Percentiles rank a stretch among this genome's conserved stretches.
Conservation (phyloP, 129 eudicot genomes). For the Calendula officinalis region DNA sequence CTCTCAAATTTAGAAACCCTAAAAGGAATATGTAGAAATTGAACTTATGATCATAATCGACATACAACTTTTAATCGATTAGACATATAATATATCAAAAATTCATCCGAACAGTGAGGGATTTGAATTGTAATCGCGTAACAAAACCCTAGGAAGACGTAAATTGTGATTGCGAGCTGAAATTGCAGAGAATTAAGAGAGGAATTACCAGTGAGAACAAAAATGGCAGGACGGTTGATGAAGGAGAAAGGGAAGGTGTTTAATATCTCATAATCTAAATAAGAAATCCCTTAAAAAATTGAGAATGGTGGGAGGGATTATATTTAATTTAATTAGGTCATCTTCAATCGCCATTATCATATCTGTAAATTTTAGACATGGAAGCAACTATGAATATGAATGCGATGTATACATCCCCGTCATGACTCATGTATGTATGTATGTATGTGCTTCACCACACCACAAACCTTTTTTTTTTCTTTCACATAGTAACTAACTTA, state of each 20-base stretch:
- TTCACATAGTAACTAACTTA: constrained; percentile 13
- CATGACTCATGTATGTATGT: constrained; percentile 26
- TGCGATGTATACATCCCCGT: constrained; percentile 22
- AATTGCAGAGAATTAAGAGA: constrained; percentile 17
- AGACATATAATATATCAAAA: background rate
- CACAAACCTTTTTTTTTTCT: background rate
- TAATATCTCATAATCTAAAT: constrained; percentile 19
- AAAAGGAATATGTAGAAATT: background rate
- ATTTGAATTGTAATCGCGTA: constrained; percentile 1
- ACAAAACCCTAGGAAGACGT: background rate
- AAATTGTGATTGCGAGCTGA: background rate
- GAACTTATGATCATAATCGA: background rate
- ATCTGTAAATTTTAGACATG: constrained; percentile 32
- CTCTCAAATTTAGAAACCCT: background rate
- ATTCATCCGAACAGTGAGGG: constrained; percentile 11
- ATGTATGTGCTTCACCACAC: background rate
- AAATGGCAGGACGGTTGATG: constrained; percentile 27
- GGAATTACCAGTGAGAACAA: constrained; percentile 25
- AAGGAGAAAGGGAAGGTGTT: constrained; percentile 15
- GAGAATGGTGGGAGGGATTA: constrained; percentile 9
- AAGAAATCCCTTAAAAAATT: constrained; percentile 6
- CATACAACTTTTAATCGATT: background rate
- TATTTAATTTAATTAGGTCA: constrained; percentile 9
- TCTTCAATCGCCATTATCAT: constrained; percentile 14
- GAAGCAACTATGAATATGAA: constrained; percentile 28